Percentiles rank a stretch among this genome's conserved stretches.
Evolutionary conservation across 495 filamentous ascomycete species (phyloP).

Genomic region (Penicillium chermesinum): DNA sequence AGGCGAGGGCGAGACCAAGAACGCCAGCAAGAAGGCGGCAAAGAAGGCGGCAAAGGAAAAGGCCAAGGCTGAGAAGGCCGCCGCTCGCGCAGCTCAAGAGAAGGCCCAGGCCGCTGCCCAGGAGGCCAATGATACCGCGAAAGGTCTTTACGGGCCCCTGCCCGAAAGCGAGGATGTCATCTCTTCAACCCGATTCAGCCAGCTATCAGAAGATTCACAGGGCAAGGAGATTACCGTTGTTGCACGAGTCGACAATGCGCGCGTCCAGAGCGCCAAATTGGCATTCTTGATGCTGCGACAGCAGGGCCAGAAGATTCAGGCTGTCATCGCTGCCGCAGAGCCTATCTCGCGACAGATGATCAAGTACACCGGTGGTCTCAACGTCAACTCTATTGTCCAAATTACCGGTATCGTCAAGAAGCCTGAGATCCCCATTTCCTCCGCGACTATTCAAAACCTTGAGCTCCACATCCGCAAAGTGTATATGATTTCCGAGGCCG

Average conservation of each 20-base stretch:
- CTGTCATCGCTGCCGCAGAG: slow-evolving; percentile 55
- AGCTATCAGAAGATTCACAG: slow-evolving; percentile 53
- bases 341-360: slow-evolving; percentile 71
- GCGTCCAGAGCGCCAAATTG: slow-evolving; percentile 87
- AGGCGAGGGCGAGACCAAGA: slow-evolving; percentile 36
- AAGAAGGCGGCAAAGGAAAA: slow-evolving; percentile 67
- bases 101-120: slow-evolving; percentile 44
- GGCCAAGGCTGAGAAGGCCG: slow-evolving; percentile 60
- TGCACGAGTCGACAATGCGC: slow-evolving; percentile 79
- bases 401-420: slow-evolving; percentile 71
- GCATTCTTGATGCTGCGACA: slow-evolving; percentile 86
- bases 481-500: slow-evolving; percentile 64
- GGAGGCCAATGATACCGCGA: slow-evolving; percentile 63
- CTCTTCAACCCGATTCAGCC: slow-evolving; percentile 31
- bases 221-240: slow-evolving; percentile 75
- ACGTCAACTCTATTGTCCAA: slow-evolving; percentile 72
- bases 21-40: slow-evolving; percentile 57
- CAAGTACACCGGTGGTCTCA: slow-evolving; percentile 77
- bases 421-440: slow-evolving; percentile 70
- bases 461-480: slow-evolving; percentile 79
- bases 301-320: slow-evolving; percentile 77
- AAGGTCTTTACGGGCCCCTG: slow-evolving; percentile 60
- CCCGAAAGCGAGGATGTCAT: slow-evolving; percentile 37
- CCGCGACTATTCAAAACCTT: slow-evolving; percentile 67
- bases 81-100: slow-evolving; percentile 49